Evolutionary conservation across 345 rosid genomes (phyloP).

Genomic region (Hirschfeldia incana): DNA sequence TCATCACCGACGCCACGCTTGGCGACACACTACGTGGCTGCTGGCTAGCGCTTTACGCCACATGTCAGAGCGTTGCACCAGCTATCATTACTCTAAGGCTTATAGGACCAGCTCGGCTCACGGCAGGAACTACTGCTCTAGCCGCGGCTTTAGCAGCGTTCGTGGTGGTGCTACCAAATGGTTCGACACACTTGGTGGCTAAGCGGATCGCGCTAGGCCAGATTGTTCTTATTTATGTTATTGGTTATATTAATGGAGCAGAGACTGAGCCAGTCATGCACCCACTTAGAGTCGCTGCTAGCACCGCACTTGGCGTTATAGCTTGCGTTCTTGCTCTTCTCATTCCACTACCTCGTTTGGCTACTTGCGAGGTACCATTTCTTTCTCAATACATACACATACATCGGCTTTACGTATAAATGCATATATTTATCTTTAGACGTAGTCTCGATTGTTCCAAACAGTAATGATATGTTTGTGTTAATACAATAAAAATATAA

Average conservation of each 20-base stretch:
- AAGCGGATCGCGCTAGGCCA: slow-evolving; percentile 87
- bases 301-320: slow-evolving; percentile 70
- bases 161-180: slow-evolving; percentile 58
- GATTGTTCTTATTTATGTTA: slow-evolving; percentile 64
- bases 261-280: slow-evolving; percentile 61
- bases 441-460: slow-evolving; percentile 2
- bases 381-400: not conserved
- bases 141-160: slow-evolving; percentile 62
- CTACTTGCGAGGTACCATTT: slow-evolving; percentile 56
- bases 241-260: slow-evolving; percentile 59
- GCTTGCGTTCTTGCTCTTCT: slow-evolving; percentile 73
- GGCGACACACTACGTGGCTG: slow-evolving; percentile 73
- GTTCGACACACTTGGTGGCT: slow-evolving; percentile 57
- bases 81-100: slow-evolving; percentile 63
- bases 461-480: not conserved
- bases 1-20: slow-evolving; percentile 69
- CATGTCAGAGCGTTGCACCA: slow-evolving; percentile 65
- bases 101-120: slow-evolving; percentile 66
- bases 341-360: slow-evolving; percentile 77
- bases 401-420: not conserved
- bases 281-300: slow-evolving; percentile 71
- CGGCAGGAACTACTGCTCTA: slow-evolving; percentile 49
- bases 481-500: not conserved
- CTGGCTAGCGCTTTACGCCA: slow-evolving; percentile 78
- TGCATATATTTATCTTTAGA: not conserved